Conservation (phyloP, 2,329 filamentous ascomycete genomes). For the Kalmusia sp. region DNA sequence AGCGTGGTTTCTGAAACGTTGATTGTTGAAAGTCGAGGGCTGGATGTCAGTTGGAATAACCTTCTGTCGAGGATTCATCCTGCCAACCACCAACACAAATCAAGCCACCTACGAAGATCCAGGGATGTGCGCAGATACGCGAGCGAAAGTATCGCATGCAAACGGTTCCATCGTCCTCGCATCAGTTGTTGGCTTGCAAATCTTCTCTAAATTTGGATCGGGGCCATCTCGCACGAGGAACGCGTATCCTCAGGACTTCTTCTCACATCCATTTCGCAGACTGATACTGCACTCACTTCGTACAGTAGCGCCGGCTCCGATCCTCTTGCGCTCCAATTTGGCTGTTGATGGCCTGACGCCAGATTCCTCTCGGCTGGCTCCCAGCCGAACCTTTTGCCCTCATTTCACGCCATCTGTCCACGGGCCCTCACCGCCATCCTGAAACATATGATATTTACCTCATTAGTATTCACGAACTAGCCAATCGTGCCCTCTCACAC, state of each 20-base stretch:
- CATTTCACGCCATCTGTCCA: slow-evolving; percentile 4
- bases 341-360: background rate
- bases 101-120: background rate
- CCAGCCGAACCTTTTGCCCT: background rate
- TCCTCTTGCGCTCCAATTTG: background rate
- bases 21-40: background rate
- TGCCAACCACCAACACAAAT: background rate
- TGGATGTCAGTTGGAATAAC: background rate
- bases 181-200: background rate
- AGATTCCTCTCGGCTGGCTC: background rate
- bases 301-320: background rate
- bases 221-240: background rate
- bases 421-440: slow-evolving; percentile 2
- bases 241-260: too few relatives aligned
- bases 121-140: slow-evolving; percentile 5
- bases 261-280: too few relatives aligned
- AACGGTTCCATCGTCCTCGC: slow-evolving; percentile 2
- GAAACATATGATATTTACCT: background rate
- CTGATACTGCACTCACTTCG: background rate
- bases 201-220: background rate
- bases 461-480: background rate
- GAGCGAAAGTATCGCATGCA: background rate
- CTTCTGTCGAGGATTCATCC: background rate
- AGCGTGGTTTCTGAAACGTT: background rate
- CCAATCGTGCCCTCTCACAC: background rate